These are phyloP conservation scores for Saccharomycopsis javanensis DNA, from an alignment of 805 yeast genomes.

Conservation along the genomic window DNA sequence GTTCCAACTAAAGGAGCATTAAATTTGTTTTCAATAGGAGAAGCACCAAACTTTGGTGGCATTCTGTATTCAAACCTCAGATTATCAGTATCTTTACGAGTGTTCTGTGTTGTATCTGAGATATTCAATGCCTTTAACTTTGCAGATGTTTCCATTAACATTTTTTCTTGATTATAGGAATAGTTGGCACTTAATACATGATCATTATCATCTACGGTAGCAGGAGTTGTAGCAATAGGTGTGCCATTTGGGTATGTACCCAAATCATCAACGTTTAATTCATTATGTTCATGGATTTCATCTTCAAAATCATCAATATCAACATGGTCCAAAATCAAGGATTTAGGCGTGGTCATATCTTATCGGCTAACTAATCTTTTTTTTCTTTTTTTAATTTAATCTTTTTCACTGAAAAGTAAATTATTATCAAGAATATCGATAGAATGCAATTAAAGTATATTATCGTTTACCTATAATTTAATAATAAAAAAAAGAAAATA, in stretches of 20 bases:
- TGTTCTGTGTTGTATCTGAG: slow-evolving; percentile 17
- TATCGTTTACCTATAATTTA: too few species aligned
- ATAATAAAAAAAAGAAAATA: neutral
- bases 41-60: slow-evolving; percentile 28
- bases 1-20: slow-evolving; percentile 15
- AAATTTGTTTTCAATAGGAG: slow-evolving; percentile 15
- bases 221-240: neutral
- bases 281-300: neutral
- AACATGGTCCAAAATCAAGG: neutral
- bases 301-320: neutral
- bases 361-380: neutral
- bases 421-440: too few species aligned
- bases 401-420: neutral
- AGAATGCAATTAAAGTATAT: too few species aligned
- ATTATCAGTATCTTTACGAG: neutral
- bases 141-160: slow-evolving; percentile 57
- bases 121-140: slow-evolving; percentile 43
- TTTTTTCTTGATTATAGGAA: slow-evolving; percentile 55
- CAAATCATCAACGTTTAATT: neutral
- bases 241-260: neutral
- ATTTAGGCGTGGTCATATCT: neutral
- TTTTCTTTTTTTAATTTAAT: neutral
- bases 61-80: neutral
- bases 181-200: slow-evolving; percentile 39
- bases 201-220: slow-evolving; percentile 13